A percentile compares a stretch with the other conserved stretches of the same genome.
Conservation (phyloP, 2,329 filamentous ascomycete genomes). For the Talaromyces sp. region DNA sequence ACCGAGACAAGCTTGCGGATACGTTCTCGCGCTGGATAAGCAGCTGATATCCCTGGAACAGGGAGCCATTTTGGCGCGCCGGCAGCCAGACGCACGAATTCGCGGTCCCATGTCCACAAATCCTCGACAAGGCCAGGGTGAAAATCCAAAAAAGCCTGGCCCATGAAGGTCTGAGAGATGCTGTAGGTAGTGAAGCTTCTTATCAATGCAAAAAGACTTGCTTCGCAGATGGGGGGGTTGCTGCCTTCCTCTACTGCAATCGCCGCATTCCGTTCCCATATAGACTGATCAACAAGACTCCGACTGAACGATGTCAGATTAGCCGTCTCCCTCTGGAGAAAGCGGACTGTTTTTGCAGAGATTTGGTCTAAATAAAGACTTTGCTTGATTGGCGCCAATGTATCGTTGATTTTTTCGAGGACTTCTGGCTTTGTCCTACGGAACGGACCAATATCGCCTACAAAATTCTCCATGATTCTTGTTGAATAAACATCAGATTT, state of each 20-base stretch:
- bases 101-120: conserved; percentile 50
- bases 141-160: conserved; percentile 46
- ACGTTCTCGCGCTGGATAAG: conserved; percentile 42
- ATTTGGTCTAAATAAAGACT: conserved; percentile 43
- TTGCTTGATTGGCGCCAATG: conserved; percentile 37
- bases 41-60: conserved; percentile 44
- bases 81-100: conserved; percentile 49
- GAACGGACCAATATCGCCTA: conserved; percentile 36
- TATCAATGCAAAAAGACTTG: conserved; percentile 48
- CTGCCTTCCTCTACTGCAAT: conserved; percentile 38
- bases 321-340: conserved; percentile 43
- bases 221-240: conserved; percentile 43
- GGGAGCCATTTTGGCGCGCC: conserved; percentile 54
- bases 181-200: conserved; percentile 53
- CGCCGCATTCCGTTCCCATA: conserved; percentile 55
- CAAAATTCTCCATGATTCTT: conserved; percentile 36
- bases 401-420: conserved; percentile 35
- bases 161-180: conserved; percentile 46
- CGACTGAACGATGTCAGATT: conserved; percentile 56
- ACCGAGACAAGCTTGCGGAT: conserved; percentile 36
- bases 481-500: conserved; percentile 25
- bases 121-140: conserved; percentile 51
- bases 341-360: conserved; percentile 30
- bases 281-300: conserved; percentile 56
- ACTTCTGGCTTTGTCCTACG: conserved; percentile 27